Evolutionary conservation across 176 grass and related monocot genomes (phyloP).

Genomic region (Otatea glauca): DNA sequence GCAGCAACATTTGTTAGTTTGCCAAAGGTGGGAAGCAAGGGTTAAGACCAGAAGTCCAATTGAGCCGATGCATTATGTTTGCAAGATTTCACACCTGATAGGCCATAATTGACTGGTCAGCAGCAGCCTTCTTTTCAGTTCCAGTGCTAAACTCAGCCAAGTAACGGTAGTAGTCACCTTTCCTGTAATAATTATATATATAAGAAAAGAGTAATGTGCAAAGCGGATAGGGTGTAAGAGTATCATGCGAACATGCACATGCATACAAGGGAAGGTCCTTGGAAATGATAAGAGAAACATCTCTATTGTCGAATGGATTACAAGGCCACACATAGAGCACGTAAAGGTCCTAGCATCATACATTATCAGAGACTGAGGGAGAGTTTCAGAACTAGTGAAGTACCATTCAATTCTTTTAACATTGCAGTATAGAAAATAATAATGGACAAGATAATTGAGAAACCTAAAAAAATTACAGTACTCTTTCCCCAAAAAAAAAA

Average conservation of each 20-base stretch:
- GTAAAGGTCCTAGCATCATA: conserved; percentile 6
- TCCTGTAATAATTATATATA: conserved; percentile 50
- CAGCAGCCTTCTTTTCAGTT: conserved; percentile 73
- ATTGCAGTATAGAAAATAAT: neutral
- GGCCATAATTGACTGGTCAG: conserved; percentile 78
- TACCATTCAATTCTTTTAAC: conserved; percentile 1
- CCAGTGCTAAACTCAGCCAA: conserved; percentile 83
- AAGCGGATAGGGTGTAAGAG: neutral
- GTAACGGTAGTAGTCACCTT: conserved; percentile 92
- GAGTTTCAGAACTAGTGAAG: neutral
- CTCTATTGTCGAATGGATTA: neutral
- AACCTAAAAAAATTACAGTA: neutral
- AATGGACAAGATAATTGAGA: neutral
- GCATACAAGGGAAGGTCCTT: neutral
- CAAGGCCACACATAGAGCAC: conserved; percentile 5
- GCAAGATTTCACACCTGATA: conserved; percentile 72
- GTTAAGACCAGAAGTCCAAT: conserved; percentile 15
- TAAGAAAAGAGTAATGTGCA: neutral
- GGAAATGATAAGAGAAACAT: neutral
- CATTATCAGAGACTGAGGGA: neutral
- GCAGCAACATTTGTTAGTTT: conserved; percentile 46
- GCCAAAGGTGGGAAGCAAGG: conserved; percentile 15
- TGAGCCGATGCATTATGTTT: conserved; percentile 1
- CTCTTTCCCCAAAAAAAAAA: neutral
- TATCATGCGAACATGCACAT: neutral